Evolutionary conservation across 257 asterid genomes (phyloP), one percentile per base, ranked within the genome.

Genomic region (Galeopsis tetrahit): DNA sequence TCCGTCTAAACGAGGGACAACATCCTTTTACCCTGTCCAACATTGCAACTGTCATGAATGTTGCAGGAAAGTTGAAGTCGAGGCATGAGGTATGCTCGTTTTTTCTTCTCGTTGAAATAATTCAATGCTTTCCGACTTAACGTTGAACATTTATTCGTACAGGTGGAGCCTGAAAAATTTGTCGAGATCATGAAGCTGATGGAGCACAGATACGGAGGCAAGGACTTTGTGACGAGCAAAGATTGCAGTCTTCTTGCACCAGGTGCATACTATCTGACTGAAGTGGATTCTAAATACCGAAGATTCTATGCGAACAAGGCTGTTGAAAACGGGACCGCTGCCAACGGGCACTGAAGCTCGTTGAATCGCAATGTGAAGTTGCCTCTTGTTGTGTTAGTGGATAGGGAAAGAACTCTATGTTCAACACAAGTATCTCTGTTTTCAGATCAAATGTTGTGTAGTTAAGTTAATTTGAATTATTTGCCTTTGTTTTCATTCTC

Each of bases 131-230:
- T 14, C 35, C 1, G 5, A 6, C 44, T 39, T 53, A 35, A 33
- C 49, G 44, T 66, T 42, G 28, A 32, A 21, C 63, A 10, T 68
- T 68, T n/a, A 60, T 62, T 4, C 11, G 11, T 53, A 82, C 96
- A 94, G 99, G 78, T 82, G 61, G 79, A 86, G 40, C 99, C 99
- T 1, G 96, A 88, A 74, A 87, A 95, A 82, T 95, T 95, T 21
- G 90, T 87, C 64, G 94, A 92, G 48, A 80, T 71, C 14, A 85
- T 95, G 99, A 84, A 92, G 78, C 66, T 95, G 73, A 95, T 95
- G 99, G 97, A 95, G 96, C 94, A 89, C 62, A 89, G 98, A 70
- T 95, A 95, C 49, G 99, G 99, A 35, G 91, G 86, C 68, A 95
- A 95, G 75, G 95, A 85, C 84, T 89, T 87, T 4, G 81, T 86